Evolutionary conservation across 768 basidiomycete species (phyloP).

Genomic region (Tulasnella sp.): DNA sequence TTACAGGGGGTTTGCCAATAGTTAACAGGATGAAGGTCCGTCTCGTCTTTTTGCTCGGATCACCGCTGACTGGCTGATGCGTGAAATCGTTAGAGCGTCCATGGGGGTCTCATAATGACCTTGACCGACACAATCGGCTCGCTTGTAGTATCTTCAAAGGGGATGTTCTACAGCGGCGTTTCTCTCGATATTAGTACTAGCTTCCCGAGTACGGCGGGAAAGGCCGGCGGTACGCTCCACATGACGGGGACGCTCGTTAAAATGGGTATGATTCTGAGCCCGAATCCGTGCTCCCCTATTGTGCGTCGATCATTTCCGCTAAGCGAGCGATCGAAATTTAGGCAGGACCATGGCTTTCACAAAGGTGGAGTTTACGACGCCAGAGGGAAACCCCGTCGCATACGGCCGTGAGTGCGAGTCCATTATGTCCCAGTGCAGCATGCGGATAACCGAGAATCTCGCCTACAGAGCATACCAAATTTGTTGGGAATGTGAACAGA

Average conservation of each 20-base stretch:
- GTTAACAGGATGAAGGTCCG: slow-evolving; percentile 1
- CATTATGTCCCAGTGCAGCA: not conserved
- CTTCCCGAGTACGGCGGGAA: slow-evolving; percentile 71
- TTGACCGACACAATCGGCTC: slow-evolving; percentile 81
- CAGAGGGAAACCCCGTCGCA: slow-evolving; percentile 59
- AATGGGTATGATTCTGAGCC: slow-evolving; percentile 44
- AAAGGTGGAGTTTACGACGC: slow-evolving; percentile 65
- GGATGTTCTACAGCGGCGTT: slow-evolving; percentile 78
- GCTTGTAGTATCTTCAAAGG: slow-evolving; percentile 71
- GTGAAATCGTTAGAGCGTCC: slow-evolving; percentile 42
- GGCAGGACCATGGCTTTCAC: slow-evolving; percentile 77
- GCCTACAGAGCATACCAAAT: slow-evolving; percentile 71
- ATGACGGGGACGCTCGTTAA: slow-evolving; percentile 58
- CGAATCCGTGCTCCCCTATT: not conserved
- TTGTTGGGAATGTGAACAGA: slow-evolving; percentile 53
- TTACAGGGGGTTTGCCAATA: not conserved
- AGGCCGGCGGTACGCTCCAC: slow-evolving; percentile 55
- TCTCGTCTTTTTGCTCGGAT: not conserved
- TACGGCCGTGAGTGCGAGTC: slow-evolving; percentile 57
- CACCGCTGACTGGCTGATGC: not conserved
- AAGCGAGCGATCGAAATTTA: slow-evolving; percentile 27
- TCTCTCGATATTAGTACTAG: slow-evolving; percentile 73
- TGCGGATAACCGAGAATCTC: not conserved
- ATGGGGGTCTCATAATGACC: slow-evolving; percentile 74
- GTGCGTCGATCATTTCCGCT: not conserved